phyloP scores from a whole-genome alignment of 2,329 filamentous ascomycete species.

The Aspergillus neotritici region DNA sequence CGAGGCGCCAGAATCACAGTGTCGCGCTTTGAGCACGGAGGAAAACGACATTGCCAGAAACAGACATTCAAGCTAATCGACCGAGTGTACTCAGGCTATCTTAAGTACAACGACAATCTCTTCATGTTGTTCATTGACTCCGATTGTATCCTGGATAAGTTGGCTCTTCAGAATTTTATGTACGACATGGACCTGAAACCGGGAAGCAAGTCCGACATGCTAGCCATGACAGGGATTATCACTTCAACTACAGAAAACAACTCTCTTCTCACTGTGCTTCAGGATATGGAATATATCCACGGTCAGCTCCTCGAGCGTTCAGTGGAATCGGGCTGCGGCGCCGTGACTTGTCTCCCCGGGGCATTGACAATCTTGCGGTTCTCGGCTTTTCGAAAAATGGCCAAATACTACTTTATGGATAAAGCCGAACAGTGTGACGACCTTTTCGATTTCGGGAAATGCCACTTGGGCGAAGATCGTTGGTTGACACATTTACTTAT shows the following conservation, averaged over 20 bases:
- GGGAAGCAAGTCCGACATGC: constrained; percentile 83
- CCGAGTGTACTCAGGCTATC: constrained; percentile 80
- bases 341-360: constrained; percentile 90
- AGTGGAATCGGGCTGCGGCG: constrained; percentile 87
- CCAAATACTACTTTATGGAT: constrained; percentile 97
- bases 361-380: constrained; percentile 94
- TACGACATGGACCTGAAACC: constrained; percentile 98
- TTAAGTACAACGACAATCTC: constrained; percentile 81
- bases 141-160: constrained; percentile 85
- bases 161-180: constrained; percentile 95
- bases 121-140: constrained; percentile 98
- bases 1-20: constrained; percentile 78
- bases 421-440: constrained; percentile 94
- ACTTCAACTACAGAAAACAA: constrained; percentile 87
- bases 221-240: constrained; percentile 96
- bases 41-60: constrained; percentile 92
- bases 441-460: constrained; percentile 93
- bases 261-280: constrained; percentile 81
- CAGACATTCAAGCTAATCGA: constrained; percentile 89
- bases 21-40: constrained; percentile 86
- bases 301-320: constrained; percentile 94
- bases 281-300: constrained; percentile 98
- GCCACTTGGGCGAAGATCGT: constrained; percentile 87
- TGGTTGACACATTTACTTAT: constrained; percentile 99
- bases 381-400: constrained; percentile 93